Base-by-base conservation (phyloP, 768 basidiomycete species). In the Basidioascus undulatus region DNA sequence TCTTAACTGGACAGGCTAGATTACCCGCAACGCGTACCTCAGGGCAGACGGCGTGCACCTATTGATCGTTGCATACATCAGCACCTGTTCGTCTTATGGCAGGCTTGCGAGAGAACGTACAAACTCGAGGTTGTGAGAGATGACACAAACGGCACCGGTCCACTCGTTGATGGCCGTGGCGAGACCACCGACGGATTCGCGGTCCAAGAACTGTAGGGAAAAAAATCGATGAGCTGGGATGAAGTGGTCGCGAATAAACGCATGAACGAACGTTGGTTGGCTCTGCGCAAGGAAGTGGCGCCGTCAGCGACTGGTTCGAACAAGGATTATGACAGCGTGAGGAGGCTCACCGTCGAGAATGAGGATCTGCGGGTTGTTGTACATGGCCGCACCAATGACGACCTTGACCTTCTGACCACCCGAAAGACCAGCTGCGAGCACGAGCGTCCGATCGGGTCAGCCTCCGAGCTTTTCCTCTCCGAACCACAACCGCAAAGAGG, bases 371-470 rank as follows among this genome's bases (percentile, higher is more conserved):
- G 83, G 82, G 55, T 84, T 86, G 59, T 83, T 84, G 83, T 87
- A 94, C 42, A 92, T 66, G 55, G 87, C 84, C 35, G 53, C 53
- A 33, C 46, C 53, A 49, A 84, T 76, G 40, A 86, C 83, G 34
- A 84, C 67, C 64, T 96, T 92, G 62, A 96, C 92, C 61, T 96
- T 94, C 59, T 96, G 87, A 45, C 86, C 87, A 59, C 89, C 89
- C 15, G 82, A 87, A 34, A 94, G 63, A 30, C 89, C 87, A 27
- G n/a, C n/a, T n/a, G n/a, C n/a, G n/a, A n/a, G n/a, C n/a, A n/a
- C n/a, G n/a, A n/a, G n/a, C n/a, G n/a, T n/a, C n/a, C n/a, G n/a
- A n/a, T n/a, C n/a, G n/a, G n/a, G n/a, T n/a, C n/a, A n/a, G n/a
- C n/a, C n/a, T n/a, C n/a, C n/a, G n/a, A n/a, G n/a, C n/a, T n/a